Base-by-base conservation (phyloP, 2,329 filamentous ascomycete genomes). In the Domatiomyces catenatus region DNA sequence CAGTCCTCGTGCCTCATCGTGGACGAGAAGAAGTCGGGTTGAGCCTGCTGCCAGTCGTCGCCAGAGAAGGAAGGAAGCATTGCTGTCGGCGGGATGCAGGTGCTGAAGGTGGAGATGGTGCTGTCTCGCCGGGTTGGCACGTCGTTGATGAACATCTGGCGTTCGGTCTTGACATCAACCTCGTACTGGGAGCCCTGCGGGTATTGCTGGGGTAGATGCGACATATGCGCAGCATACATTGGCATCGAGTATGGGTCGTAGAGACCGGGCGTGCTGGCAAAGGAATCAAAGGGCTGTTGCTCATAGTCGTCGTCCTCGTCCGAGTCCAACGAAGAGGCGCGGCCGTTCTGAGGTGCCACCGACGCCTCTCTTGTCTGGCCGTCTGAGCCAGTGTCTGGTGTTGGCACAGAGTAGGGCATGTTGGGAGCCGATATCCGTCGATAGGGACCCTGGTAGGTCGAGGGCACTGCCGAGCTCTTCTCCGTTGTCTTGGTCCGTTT, bases 401-500 rank as follows among this genome's bases (percentile, higher is more conserved):
- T 88, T 51, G 83, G 84, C 52, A 88, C 73, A 17, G 86, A 92
- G 68, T 89, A 84, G 61, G 84, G 86, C 17, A 26, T 24, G 20
- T 47, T 47, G 17, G 20, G 10, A 4, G 20, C 22, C 2, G 45
- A 12, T 50, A 92, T 75, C 58, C 83, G 32, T 15, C 32, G 10
- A 15, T 39, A 15, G 32, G 32, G 8, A 39, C 32, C 32, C 28
- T 22, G 17, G 26, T 24, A 32, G 12, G 45, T 26, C 17, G 45
- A 47, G 32, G 28, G 47, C 18, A 19, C 12, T 19, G 47, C 18
- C 26, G 32, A 20, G 48, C 79, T 75, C 79, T 94, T 94, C 70
- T 95, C 90, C 22, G 82, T 81, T 59, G 93, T 76, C 77, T 96
- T 96, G 65, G 92, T 96, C 65, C 83, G 80, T 79, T 94, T 95